phyloP scores from a whole-genome alignment of 225 moss, liverwort and hornwort genomes.

The Ulota crispa region DNA sequence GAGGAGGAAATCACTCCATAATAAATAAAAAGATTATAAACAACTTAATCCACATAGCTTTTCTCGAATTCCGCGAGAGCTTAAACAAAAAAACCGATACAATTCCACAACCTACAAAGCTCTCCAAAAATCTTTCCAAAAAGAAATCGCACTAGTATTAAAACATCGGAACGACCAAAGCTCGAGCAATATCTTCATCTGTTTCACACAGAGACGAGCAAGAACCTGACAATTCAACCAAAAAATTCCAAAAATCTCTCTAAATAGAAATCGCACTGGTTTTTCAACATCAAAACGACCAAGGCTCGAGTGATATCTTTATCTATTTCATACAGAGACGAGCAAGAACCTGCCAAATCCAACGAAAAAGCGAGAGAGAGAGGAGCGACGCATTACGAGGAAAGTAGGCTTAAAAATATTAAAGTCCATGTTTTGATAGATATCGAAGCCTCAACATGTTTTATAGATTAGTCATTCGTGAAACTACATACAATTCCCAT shows the following conservation, averaged over 20 bases:
- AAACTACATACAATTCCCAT: neutral
- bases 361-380: too few relatives aligned
- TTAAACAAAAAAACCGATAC: neutral
- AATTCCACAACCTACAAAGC: neutral
- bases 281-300: too few relatives aligned
- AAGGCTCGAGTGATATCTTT: too few relatives aligned
- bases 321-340: too few relatives aligned
- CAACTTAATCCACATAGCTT: neutral
- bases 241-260: too few relatives aligned
- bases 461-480: too few relatives aligned
- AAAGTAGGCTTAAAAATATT: too few relatives aligned
- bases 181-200: neutral
- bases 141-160: neutral
- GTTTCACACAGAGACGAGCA: neutral
- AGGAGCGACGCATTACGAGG: too few relatives aligned
- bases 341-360: too few relatives aligned
- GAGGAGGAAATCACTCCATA: slow-evolving; percentile 22
- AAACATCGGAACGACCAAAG: neutral
- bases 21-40: neutral
- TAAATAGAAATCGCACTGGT: too few relatives aligned
- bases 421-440: too few relatives aligned
- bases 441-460: too few relatives aligned
- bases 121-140: neutral
- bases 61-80: neutral
- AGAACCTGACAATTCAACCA: neutral